Conservation (phyloP, 768 basidiomycete genomes). For the Cystobasidium onofrii region DNA sequence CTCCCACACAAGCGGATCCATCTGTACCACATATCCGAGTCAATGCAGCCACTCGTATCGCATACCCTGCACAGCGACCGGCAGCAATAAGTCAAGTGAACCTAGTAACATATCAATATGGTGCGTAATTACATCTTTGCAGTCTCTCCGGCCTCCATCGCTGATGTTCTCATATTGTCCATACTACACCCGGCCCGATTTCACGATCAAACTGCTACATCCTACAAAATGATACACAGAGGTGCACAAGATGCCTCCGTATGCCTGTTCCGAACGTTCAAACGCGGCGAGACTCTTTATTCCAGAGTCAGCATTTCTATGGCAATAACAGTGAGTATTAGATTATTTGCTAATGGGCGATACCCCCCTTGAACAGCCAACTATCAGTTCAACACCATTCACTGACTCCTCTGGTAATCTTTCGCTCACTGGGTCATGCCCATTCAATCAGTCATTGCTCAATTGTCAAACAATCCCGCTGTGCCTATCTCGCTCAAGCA, state of each 20-base stretch:
- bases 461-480: slow-evolving; percentile 29
- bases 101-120: no score
- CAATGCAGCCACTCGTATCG: background rate
- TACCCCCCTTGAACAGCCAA: slow-evolving; percentile 3
- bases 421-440: no score
- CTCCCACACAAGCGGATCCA: no score
- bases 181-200: background rate
- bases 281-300: slow-evolving; percentile 10
- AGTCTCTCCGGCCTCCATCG: no score
- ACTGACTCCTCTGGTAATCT: no score
- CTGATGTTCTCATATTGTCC: no score
- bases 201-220: no score
- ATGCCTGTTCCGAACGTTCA: background rate
- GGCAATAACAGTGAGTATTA: slow-evolving; percentile 22
- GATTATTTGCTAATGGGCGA: slow-evolving; percentile 8
- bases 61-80: background rate
- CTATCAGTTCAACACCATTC: no score
- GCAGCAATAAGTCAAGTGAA: background rate
- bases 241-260: background rate
- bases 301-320: slow-evolving; percentile 33
- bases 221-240: background rate
- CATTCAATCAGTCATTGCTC: slow-evolving; percentile 15
- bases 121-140: no score
- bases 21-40: background rate
- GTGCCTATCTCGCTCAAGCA: slow-evolving; percentile 39